Evolutionary conservation across 129 eudicot genomes (phyloP).

Genomic region (Gnaphalium uliginosum): DNA sequence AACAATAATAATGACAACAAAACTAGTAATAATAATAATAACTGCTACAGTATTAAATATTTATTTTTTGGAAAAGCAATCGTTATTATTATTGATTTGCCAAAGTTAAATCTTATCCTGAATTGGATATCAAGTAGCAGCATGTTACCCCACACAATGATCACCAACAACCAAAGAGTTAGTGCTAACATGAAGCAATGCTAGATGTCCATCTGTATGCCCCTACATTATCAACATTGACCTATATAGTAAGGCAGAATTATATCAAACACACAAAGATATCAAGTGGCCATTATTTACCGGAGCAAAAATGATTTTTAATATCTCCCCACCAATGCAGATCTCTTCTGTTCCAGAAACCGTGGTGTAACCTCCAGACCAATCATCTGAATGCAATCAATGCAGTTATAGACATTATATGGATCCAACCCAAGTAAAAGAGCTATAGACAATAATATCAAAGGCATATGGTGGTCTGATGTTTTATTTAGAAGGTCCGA

Average conservation of each 20-base stretch:
- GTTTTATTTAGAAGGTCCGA: background rate
- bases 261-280: slow-evolving; percentile 9
- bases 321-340: slow-evolving; percentile 74
- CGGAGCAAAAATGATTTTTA: slow-evolving; percentile 76
- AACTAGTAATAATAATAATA: background rate
- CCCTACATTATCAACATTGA: slow-evolving; percentile 52
- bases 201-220: slow-evolving; percentile 97
- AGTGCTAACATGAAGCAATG: slow-evolving; percentile 77
- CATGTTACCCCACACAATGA: slow-evolving; percentile 94
- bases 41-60: background rate
- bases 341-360: slow-evolving; percentile 82
- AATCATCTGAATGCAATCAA: slow-evolving; percentile 54
- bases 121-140: slow-evolving; percentile 19
- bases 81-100: too few species aligned
- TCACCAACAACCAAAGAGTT: slow-evolving; percentile 87
- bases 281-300: slow-evolving; percentile 38
- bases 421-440: background rate
- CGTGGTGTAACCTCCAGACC: slow-evolving; percentile 61
- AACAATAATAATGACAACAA: background rate
- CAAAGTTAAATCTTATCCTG: background rate
- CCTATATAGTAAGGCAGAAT: background rate
- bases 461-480: background rate
- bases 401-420: background rate
- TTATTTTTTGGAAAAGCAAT: too few species aligned
- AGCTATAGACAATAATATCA: background rate